phyloP scores from a whole-genome alignment of 805 yeast species.

The Priceomyces castillae region DNA sequence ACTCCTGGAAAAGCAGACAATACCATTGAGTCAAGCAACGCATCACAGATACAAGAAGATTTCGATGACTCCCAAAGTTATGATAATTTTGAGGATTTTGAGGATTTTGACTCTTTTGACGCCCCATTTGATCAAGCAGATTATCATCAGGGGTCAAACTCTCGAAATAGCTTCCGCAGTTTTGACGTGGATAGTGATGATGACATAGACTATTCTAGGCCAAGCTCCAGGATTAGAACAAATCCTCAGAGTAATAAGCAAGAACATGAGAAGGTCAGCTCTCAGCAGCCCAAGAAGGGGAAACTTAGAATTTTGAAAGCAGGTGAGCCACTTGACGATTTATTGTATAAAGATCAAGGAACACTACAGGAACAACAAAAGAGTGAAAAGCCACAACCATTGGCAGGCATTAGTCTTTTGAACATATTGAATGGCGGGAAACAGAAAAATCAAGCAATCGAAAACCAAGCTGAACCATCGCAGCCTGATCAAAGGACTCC shows the following conservation, averaged over 20 bases:
- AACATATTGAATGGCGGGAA: conserved; percentile 18
- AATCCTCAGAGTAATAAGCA: background rate
- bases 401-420: conserved; percentile 19
- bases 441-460: background rate
- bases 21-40: background rate
- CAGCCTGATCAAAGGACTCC: background rate
- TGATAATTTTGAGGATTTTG: conserved; percentile 30
- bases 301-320: conserved; percentile 24
- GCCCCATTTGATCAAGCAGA: conserved; percentile 21
- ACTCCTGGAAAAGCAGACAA: background rate
- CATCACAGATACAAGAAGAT: conserved; percentile 7
- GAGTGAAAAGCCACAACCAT: conserved; percentile 4
- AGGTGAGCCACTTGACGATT: conserved; percentile 22
- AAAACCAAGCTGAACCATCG: background rate
- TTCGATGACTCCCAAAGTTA: conserved; percentile 14
- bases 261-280: background rate
- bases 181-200: conserved; percentile 38
- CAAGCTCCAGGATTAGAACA: background rate
- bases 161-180: conserved; percentile 11
- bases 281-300: conserved; percentile 5
- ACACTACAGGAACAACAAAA: background rate
- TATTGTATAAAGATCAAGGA: conserved; percentile 2
- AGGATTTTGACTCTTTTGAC: conserved; percentile 33
- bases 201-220: conserved; percentile 19
- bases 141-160: background rate